Base-by-base conservation (phyloP, 2,329 filamentous ascomycete species). In the Beauveria medogensis region DNA sequence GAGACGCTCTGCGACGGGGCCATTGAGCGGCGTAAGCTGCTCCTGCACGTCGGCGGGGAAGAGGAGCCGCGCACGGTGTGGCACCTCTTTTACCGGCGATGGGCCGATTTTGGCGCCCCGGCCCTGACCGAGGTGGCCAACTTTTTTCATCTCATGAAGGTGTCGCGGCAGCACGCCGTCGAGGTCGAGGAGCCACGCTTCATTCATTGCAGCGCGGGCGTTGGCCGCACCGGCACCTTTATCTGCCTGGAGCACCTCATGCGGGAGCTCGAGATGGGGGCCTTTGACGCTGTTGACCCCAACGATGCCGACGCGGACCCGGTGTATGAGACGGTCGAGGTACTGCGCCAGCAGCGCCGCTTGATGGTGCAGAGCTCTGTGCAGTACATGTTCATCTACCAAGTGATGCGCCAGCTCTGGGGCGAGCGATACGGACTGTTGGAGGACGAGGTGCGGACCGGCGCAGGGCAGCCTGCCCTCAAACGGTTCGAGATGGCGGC, bases 241-340 rank as follows among this genome's bases (percentile, higher is more conserved):
- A 96, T 99, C 68, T 89, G 91, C 2, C 82, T 99, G n/a, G 94
- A 97, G 74, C 91, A 95, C 73, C 83, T 99, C 28, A 81, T 96
- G 64, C 82, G 87, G 41, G 91, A 97, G 73, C 80, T 97, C 10
- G 86, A 90, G 28, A 82, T 86, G 6, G 93, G 92, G 55, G 81
- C 86, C 24, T 75, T 96, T 55, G 76, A 75, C 62, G 75, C 79
- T 59, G 67, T 68, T 16, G 56, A 64, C 44, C 62, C 65, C 37
- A 68, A 73, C 28, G 51, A 59, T 56, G 60, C 64, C 26, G 57
- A 64, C 16, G 28, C 65, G 0, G 92, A 97, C 68, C 82, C 88
- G 3, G 82, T 99, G 46, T 90, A 86, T 65, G 81, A 89, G 20
- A 89, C 89, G 0, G 92, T 99, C 59, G 88, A 96, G 67, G 75